Conservation (phyloP, 2,329 filamentous ascomycete species). For the Trichoderma oligosporum region DNA sequence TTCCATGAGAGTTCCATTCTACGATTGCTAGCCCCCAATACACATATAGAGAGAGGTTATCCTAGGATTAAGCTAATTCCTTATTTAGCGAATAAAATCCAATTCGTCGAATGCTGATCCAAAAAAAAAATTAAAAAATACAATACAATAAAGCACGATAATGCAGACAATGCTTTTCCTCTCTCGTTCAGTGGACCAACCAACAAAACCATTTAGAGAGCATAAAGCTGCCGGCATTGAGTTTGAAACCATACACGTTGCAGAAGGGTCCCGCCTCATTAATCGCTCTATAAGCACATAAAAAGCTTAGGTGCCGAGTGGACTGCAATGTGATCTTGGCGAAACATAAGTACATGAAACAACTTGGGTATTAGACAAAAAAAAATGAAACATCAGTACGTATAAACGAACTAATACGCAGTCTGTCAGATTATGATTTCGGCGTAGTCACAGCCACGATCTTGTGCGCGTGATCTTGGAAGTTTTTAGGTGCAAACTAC, state of each 20-base stretch:
- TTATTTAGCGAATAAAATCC: no score
- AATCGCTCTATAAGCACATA: not conserved
- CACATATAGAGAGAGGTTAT: no score
- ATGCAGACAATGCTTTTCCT: no score
- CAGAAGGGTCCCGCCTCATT: not conserved
- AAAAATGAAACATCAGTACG: not conserved
- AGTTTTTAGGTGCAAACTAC: not conserved
- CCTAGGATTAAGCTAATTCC: no score
- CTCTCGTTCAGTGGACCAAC: not conserved
- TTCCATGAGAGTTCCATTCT: no score
- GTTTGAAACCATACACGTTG: not conserved
- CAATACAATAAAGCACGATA: no score
- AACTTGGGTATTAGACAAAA: not conserved
- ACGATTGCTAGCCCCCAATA: no score
- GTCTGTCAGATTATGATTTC: conserved; percentile 6
- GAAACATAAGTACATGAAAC: not conserved
- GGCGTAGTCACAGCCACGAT: not conserved
- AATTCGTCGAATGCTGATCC: no score
- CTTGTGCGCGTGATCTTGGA: not conserved
- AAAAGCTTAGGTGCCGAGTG: not conserved
- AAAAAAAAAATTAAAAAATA: no score
- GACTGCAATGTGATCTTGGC: not conserved
- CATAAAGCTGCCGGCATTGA: not conserved
- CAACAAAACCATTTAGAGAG: not conserved
- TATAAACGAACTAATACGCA: not conserved